Conservation (phyloP, 768 basidiomycete genomes). For the Sporobolomyces phaffii region DNA sequence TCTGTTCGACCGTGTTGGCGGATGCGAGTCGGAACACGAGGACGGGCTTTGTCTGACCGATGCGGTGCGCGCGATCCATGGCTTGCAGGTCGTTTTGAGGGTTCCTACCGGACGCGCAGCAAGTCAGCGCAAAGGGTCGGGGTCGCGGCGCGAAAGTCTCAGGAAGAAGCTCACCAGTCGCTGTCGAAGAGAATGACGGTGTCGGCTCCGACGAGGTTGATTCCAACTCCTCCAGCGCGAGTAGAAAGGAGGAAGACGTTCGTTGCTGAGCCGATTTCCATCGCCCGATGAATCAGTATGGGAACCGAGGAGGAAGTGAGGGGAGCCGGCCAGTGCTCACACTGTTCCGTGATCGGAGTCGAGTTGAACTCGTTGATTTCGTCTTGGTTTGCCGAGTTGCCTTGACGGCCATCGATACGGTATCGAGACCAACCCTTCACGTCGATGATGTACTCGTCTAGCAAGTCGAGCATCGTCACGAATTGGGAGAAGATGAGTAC, state of each 20-base stretch:
- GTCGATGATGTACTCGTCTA: slow-evolving; percentile 57
- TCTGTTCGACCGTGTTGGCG: slow-evolving; percentile 82
- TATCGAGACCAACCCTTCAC: slow-evolving; percentile 3
- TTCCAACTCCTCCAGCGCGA: slow-evolving; percentile 69
- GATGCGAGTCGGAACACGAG: slow-evolving; percentile 81
- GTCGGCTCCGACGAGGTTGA: slow-evolving; percentile 74
- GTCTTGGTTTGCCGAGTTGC: slow-evolving; percentile 46
- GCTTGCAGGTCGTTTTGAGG: slow-evolving; percentile 97
- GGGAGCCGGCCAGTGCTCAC: slow-evolving; percentile 43
- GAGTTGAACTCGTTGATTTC: slow-evolving; percentile 78
- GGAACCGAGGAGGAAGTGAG: no score
- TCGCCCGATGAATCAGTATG: no score
- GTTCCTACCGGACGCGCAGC: slow-evolving; percentile 53
- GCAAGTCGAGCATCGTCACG: slow-evolving; percentile 90
- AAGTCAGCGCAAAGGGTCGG: no score
- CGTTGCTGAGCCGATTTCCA: no score
- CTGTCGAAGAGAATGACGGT: slow-evolving; percentile 92
- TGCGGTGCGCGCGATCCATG: slow-evolving; percentile 81
- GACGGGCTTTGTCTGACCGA: slow-evolving; percentile 87
- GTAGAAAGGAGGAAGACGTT: slow-evolving; percentile 71
- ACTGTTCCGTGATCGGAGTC: slow-evolving; percentile 51
- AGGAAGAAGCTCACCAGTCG: slow-evolving; percentile 58
- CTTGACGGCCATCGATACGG: slow-evolving; percentile 70
- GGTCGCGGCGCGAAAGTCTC: neutral
- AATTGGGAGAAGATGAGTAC: slow-evolving; percentile 64